Evolutionary conservation across 2,329 filamentous ascomycete species (phyloP).

Genomic region (Coniochaeta prunicola): DNA sequence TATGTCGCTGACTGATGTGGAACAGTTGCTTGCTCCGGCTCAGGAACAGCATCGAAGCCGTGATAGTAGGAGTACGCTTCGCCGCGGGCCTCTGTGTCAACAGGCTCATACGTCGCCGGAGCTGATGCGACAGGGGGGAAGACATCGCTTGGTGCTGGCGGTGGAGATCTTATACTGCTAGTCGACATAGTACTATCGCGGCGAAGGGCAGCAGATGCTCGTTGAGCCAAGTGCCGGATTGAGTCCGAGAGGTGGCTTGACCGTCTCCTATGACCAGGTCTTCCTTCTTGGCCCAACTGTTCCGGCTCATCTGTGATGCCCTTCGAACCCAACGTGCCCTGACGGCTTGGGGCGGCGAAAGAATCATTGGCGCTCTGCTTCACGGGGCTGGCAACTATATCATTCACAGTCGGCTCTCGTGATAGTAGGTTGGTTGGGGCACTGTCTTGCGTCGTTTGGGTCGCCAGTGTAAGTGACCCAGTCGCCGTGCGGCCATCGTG

Average conservation of each 20-base stretch:
- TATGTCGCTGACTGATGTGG: conserved; percentile 5
- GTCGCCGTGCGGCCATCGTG: neutral
- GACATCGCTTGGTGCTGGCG: conserved; percentile 8
- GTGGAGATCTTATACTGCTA: conserved; percentile 13
- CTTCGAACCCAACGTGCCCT: neutral
- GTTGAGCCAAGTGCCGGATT: conserved; percentile 7
- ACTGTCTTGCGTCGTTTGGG: neutral
- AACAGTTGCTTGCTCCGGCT: neutral
- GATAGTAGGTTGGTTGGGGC: neutral
- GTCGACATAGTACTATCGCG: conserved; percentile 17
- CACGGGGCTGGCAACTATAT: neutral
- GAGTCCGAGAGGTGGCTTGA: conserved; percentile 10
- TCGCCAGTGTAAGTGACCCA: neutral
- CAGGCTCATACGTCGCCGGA: conserved; percentile 9
- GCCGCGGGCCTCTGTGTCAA: conserved; percentile 14
- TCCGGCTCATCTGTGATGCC: conserved; percentile 19
- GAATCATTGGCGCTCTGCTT: neutral
- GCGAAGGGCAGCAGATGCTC: conserved; percentile 5
- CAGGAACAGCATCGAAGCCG: conserved; percentile 7
- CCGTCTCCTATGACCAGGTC: neutral
- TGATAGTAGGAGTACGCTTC: conserved; percentile 18
- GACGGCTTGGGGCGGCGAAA: neutral
- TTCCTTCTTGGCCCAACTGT: conserved; percentile 9
- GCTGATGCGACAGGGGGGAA: conserved; percentile 6
- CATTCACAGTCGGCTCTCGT: neutral